A percentile compares a stretch with the other conserved stretches of the same genome.
phyloP scores from a whole-genome alignment of 2,329 filamentous ascomycete species.

The Trichoderma citrinoviride region DNA sequence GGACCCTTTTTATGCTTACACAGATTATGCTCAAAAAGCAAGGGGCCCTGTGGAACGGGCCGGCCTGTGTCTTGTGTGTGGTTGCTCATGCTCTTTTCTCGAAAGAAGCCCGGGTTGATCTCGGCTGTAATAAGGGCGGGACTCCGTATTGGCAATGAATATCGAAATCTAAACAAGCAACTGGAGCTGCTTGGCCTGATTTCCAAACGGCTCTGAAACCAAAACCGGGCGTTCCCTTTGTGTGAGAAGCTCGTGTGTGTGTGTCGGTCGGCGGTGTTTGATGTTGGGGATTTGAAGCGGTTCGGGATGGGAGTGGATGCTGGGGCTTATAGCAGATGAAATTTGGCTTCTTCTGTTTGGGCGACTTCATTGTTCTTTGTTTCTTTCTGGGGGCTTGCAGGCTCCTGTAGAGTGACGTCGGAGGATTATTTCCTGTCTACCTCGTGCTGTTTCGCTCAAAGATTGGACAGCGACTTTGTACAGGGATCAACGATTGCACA shows the following conservation, averaged over 20 bases:
- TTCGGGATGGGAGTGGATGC: neutral
- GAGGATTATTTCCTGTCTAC: neutral
- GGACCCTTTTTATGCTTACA: conserved; percentile 10
- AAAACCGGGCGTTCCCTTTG: neutral
- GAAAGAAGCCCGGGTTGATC: conserved; percentile 18
- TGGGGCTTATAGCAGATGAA: too few species aligned
- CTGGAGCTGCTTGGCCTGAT: neutral
- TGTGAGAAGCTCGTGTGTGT: too few species aligned
- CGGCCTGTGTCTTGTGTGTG: neutral
- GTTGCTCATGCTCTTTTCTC: conserved; percentile 7
- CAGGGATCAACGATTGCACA: neutral
- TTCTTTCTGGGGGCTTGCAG: too few species aligned
- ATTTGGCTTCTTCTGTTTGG: too few species aligned
- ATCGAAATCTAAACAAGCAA: conserved; percentile 16
- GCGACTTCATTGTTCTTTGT: too few species aligned
- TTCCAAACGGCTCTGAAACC: conserved; percentile 13
- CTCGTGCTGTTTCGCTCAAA: too few species aligned
- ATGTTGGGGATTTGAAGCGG: neutral
- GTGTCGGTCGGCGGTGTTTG: neutral
- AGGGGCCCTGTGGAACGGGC: conserved; percentile 10
- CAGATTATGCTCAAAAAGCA: conserved; percentile 8
- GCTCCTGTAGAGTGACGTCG: too few species aligned
- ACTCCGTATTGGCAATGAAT: conserved; percentile 16
- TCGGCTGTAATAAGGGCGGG: conserved; percentile 10
- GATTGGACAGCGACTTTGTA: neutral